Conservation (phyloP, 1,139 yeast genomes). For the Geotrichum klebahnii region DNA sequence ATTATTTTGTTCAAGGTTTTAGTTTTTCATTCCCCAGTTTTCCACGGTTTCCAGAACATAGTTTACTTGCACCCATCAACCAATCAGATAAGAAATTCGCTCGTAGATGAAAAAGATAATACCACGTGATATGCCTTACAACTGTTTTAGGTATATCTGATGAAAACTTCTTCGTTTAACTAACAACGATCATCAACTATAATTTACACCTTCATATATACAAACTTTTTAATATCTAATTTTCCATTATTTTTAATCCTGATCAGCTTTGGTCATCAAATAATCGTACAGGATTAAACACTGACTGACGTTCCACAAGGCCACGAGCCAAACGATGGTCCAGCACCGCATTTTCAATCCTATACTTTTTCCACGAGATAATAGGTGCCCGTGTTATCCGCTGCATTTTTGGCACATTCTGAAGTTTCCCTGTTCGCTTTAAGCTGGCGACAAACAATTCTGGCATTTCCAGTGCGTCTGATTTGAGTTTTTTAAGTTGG, state of each 20-base stretch:
- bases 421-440: neutral
- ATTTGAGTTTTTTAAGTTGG: slow-evolving; percentile 28
- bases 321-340: slow-evolving; percentile 12
- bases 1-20: too few relatives aligned
- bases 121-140: neutral
- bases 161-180: too few relatives aligned
- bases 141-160: too few relatives aligned
- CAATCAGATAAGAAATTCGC: neutral
- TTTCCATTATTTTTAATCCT: too few relatives aligned
- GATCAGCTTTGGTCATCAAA: slow-evolving; percentile 13
- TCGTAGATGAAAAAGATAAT: neutral
- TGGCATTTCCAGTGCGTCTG: slow-evolving; percentile 33
- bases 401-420: slow-evolving; percentile 14
- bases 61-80: too few relatives aligned
- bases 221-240: too few relatives aligned
- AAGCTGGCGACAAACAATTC: slow-evolving; percentile 23
- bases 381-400: slow-evolving; percentile 11
- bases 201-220: neutral
- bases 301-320: slow-evolving; percentile 4
- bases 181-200: neutral
- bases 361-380: slow-evolving; percentile 14
- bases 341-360: slow-evolving; percentile 9
- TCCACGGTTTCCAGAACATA: too few relatives aligned
- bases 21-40: too few relatives aligned
- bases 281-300: slow-evolving; percentile 2